Conservation (phyloP, 2,329 filamentous ascomycete genomes). For the Aspergillus piperis region DNA sequence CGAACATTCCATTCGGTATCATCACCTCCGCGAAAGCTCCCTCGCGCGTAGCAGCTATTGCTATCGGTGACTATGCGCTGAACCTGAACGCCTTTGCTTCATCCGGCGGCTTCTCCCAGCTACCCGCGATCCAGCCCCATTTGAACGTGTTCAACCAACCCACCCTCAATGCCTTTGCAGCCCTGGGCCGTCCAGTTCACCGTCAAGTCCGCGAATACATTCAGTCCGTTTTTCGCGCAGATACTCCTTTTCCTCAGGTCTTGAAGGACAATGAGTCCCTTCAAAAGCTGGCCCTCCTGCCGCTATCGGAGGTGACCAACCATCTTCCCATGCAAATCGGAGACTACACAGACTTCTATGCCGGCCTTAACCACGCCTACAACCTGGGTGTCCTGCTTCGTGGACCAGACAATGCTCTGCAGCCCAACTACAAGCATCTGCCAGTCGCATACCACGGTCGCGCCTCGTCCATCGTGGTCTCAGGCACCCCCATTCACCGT, state of each 20-base stretch:
- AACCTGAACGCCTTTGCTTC: constrained; percentile 66
- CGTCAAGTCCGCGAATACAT: constrained; percentile 68
- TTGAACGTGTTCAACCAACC: constrained; percentile 64
- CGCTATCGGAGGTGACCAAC: constrained; percentile 60
- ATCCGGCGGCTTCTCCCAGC: constrained; percentile 59
- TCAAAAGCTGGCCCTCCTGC: constrained; percentile 60
- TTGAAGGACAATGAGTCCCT: constrained; percentile 63
- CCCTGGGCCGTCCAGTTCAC: constrained; percentile 68
- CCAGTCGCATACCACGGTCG: constrained; percentile 82
- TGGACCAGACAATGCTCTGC: constrained; percentile 69
- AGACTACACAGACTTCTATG: constrained; percentile 86
- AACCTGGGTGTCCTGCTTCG: constrained; percentile 73
- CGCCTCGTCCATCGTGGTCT: constrained; percentile 73
- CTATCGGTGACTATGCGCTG: constrained; percentile 71
- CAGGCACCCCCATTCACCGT: constrained; percentile 70
- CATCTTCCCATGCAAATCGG: constrained; percentile 77
- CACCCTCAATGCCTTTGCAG: constrained; percentile 73
- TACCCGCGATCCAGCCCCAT: constrained; percentile 60
- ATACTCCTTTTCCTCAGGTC: constrained; percentile 61
- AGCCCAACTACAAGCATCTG: constrained; percentile 79
- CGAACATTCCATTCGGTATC: constrained; percentile 82
- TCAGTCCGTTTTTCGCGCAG: constrained; percentile 64
- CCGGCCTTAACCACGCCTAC: constrained; percentile 75
- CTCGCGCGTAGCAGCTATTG: constrained; percentile 65
- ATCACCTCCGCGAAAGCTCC: constrained; percentile 64